Evolutionary conservation across 1,139 yeast species (phyloP).

Genomic region (Hanseniaspora uvarum): DNA sequence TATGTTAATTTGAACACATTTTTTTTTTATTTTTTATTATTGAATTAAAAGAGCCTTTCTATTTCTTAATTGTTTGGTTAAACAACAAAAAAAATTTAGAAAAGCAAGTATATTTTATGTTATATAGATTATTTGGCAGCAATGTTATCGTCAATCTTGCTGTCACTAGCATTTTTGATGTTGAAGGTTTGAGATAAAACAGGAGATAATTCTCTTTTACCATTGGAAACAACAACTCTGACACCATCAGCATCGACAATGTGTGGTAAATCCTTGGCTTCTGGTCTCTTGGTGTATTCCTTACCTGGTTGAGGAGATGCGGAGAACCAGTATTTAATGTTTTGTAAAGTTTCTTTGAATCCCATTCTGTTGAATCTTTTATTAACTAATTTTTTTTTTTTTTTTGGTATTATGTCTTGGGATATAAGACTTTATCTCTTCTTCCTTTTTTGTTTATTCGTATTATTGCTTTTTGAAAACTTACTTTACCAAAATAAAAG

Average conservation of each 20-base stretch:
- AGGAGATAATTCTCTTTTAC: constrained; percentile 24
- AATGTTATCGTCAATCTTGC: constrained; percentile 22
- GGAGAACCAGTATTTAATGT: constrained; percentile 22
- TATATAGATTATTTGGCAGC: background rate
- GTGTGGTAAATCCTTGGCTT: constrained; percentile 24
- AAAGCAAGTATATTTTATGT: background rate
- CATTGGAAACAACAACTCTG: constrained; percentile 25
- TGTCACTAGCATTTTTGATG: constrained; percentile 18
- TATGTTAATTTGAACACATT: too few species aligned
- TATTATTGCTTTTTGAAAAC: too few species aligned
- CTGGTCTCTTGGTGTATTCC: constrained; percentile 23
- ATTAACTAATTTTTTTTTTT: background rate
- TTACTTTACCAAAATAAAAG: too few species aligned
- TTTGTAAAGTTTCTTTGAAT: constrained; percentile 20
- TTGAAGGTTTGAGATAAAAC: constrained; percentile 22
- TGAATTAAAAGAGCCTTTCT: too few species aligned
- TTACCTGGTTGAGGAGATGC: constrained; percentile 24
- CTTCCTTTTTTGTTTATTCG: too few species aligned
- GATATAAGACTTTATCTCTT: too few species aligned
- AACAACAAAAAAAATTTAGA: too few species aligned
- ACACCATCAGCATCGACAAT: constrained; percentile 24
- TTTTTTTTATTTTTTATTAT: too few species aligned
- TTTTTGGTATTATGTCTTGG: background rate
- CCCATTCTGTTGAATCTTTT: constrained; percentile 19
- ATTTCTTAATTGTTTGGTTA: too few species aligned